Evolutionary conservation across 2,329 filamentous ascomycete species (phyloP).

Genomic region (Penicillium sp.): DNA sequence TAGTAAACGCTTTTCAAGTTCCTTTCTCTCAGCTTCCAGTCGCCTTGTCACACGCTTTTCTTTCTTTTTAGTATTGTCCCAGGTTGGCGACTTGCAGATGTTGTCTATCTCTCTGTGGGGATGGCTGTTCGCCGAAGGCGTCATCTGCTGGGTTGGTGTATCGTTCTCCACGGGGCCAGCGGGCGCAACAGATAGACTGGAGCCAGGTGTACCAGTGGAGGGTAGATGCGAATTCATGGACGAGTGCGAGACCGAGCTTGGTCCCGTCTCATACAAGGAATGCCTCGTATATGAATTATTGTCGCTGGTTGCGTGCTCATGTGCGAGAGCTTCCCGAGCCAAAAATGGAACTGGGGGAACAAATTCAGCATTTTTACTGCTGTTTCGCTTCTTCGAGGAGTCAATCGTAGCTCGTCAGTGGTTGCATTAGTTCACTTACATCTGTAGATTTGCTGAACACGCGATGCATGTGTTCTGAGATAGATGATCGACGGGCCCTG

Average conservation of each 20-base stretch:
- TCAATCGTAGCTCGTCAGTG: not conserved
- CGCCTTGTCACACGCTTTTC: constrained; percentile 33
- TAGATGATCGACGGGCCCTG: constrained; percentile 23
- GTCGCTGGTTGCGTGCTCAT: constrained; percentile 2
- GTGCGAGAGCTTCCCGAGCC: constrained; percentile 1
- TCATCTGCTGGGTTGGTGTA: constrained; percentile 1
- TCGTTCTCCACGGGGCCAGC: constrained; percentile 8
- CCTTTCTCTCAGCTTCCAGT: constrained; percentile 34
- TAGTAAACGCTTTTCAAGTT: constrained; percentile 29
- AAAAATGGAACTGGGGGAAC: not conserved
- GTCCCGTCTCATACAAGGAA: constrained; percentile 10
- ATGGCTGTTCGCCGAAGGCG: constrained; percentile 4
- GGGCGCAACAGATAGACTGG: constrained; percentile 17
- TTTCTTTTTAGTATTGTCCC: constrained; percentile 27
- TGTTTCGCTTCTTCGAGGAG: constrained; percentile 12
- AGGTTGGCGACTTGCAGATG: constrained; percentile 20
- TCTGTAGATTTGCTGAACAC: constrained; percentile 18
- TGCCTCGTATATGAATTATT: not conserved
- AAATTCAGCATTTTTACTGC: not conserved
- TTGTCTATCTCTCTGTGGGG: constrained; percentile 10
- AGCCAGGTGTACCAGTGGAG: constrained; percentile 16
- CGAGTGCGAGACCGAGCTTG: constrained; percentile 19
- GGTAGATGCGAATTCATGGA: constrained; percentile 17
- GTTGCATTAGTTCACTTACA: constrained; percentile 8
- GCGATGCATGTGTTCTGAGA: constrained; percentile 24